Base-by-base conservation (phyloP, 257 asterid species). In the Schizonepeta tenuifolia region DNA sequence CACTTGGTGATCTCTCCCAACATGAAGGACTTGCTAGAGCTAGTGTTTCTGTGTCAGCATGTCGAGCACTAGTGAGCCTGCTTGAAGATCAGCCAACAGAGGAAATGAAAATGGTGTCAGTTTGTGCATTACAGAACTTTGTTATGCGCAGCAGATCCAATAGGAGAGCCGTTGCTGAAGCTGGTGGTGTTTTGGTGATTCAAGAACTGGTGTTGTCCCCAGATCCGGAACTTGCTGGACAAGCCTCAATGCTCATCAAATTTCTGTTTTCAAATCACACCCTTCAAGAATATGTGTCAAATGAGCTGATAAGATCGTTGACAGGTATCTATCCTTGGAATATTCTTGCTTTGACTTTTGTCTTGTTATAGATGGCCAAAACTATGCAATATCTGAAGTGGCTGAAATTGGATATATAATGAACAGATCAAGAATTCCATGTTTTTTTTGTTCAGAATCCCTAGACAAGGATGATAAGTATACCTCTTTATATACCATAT, bases 1-100 rank as follows among this genome's bases (percentile, higher is more conserved):
- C 93, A 69, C 96, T 92, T 65, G 96, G 97, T 43, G 88, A 92
- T 65, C 96, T 92, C 72, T 92, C 97, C 6, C 97, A 89, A 80
- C 95, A 92, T 51, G 96, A 89, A 79, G 96, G 96, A 70, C 92
- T 89, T 53, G 89, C 97, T 31, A 81, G 95, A 77, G 80, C 96
- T 56, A 89, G 86, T 81, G 88, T 83, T 79, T 84, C 97, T 65
- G 90, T 71, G 79, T 81, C 84, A 61, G 97, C 96, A 24, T 92
- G 97, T 68, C 90, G 90, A 75, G 93, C 97, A 65, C 73, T 92
- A 57, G 77, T 88, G 70, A 80, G 68, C 49, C 65, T 88, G 73
- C 96, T 92, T 41, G 84, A 85, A 77, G 90, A 88, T 67, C 94
- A 92, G 73, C 86, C 90, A 20, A 85, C 93, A 13, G 95, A 89